Evolutionary conservation across 306 rosid species (phyloP), one percentile per base, ranked within the genome.

Genomic region (Vigna mungo): DNA sequence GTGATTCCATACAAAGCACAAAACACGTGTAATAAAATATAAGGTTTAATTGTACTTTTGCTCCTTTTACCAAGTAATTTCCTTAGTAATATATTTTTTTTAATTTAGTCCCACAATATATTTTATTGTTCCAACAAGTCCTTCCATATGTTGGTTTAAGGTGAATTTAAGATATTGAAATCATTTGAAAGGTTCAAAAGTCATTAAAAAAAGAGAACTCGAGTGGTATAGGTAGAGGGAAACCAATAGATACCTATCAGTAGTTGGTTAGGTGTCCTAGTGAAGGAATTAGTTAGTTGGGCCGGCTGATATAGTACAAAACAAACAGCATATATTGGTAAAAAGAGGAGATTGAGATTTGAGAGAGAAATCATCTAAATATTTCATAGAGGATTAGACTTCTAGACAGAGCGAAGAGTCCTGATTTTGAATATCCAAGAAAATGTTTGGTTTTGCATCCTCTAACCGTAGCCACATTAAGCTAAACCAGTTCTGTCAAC

Each of bases 1-100:
- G 17, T 53, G 17, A 56, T 20, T 48, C 53, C 17, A 72, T 52
- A 13, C 63, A 69, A 51, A 32, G 21, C 67, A 30, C 47, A 59
- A 63, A 23, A 25, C 17, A 58, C 17, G 6, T 25, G 30, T 25
- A 25, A 58, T 6, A 58, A 23, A 21, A 11, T 20, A 52, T 17
- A 52, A 52, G 2, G 12, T 9, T 6, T 49, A 49, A 16, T 16
- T 49, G 21, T 16, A 49, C 54, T 49, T n/a, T 54, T 54, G 25
- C 1, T 8, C 21, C 30, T 54, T 53, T 17, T 3, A 53, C 27
- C 12, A 7, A 3, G 58, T 52, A 52, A 52, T 52, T 52, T 17
- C 12, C 3, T 47, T 52, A 3, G 58, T 53, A 53, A 17, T 18
- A 7, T 17, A 14, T 4, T 48, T 53, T 12, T 23, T 58, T 20